Evolutionary conservation across 106 monocot species (phyloP).

Genomic region (Vanilla planifolia): DNA sequence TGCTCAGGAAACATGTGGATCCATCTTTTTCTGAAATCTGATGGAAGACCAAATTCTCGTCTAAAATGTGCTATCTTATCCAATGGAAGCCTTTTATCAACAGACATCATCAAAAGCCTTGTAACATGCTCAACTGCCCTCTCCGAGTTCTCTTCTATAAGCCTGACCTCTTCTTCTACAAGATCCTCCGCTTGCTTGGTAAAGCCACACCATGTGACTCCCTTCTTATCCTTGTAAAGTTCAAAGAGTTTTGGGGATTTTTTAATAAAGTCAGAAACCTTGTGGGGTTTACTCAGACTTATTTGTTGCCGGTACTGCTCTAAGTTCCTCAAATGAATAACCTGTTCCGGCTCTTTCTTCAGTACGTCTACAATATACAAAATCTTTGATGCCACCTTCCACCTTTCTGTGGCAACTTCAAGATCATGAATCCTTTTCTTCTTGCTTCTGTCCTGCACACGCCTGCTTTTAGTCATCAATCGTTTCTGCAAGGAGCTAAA

Average conservation of each 20-base stretch:
- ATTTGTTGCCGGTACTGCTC: constrained; percentile 53
- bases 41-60: constrained; percentile 67
- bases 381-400: constrained; percentile 57
- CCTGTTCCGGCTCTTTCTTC: constrained; percentile 51
- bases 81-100: constrained; percentile 60
- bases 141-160: constrained; percentile 36
- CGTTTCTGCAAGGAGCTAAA: constrained; percentile 27
- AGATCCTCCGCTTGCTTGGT: constrained; percentile 35
- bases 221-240: constrained; percentile 47
- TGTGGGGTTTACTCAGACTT: constrained; percentile 44
- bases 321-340: constrained; percentile 39
- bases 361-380: constrained; percentile 42
- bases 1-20: constrained; percentile 66
- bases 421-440: constrained; percentile 68
- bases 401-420: constrained; percentile 60
- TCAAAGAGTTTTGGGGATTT: constrained; percentile 68
- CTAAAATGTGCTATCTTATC: constrained; percentile 83
- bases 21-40: constrained; percentile 63
- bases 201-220: constrained; percentile 56
- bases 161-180: constrained; percentile 37
- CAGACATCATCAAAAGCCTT: constrained; percentile 73
- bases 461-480: constrained; percentile 57
- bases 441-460: constrained; percentile 75
- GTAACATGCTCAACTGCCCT: constrained; percentile 51
- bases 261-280: constrained; percentile 47